phyloP scores from a whole-genome alignment of 2,329 filamentous ascomycete species.

The Pseudopyricularia cyperi region DNA sequence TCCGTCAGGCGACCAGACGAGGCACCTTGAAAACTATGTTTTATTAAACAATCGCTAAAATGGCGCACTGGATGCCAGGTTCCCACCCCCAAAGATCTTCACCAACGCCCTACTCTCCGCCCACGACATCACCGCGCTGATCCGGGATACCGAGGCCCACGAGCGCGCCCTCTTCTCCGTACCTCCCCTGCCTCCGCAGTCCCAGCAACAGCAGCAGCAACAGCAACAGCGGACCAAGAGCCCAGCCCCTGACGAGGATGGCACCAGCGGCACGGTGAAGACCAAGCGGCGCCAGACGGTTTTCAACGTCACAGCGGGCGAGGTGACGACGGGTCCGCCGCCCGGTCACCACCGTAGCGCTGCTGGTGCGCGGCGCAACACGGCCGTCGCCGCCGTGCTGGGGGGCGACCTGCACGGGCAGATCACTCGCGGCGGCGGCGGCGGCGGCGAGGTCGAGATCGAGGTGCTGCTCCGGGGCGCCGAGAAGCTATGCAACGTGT shows the following conservation, averaged over 20 bases:
- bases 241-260: slow-evolving; percentile 17
- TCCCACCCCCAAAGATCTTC: slow-evolving; percentile 85
- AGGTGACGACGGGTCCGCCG: slow-evolving; percentile 44
- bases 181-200: slow-evolving; percentile 50
- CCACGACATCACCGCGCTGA: slow-evolving; percentile 86
- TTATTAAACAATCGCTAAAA: neutral
- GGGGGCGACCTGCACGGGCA: slow-evolving; percentile 77
- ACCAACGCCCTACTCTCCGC: slow-evolving; percentile 81
- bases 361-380: slow-evolving; percentile 53
- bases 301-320: slow-evolving; percentile 51
- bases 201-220: slow-evolving; percentile 10
- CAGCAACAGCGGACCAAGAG: slow-evolving; percentile 22
- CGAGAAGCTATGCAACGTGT: slow-evolving; percentile 81
- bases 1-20: neutral
- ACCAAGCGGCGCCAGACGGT: slow-evolving; percentile 45
- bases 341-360: slow-evolving; percentile 17
- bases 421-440: slow-evolving; percentile 47
- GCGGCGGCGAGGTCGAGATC: slow-evolving; percentile 64
- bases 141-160: slow-evolving; percentile 88
- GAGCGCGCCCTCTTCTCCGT: slow-evolving; percentile 92
- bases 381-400: slow-evolving; percentile 79
- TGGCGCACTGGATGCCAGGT: slow-evolving; percentile 34
- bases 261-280: slow-evolving; percentile 33
- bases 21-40: neutral
- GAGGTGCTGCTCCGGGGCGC: slow-evolving; percentile 74